Evolutionary conservation across 139 green algal genomes (phyloP).

Genomic region (Diplosphaera chodatii): DNA sequence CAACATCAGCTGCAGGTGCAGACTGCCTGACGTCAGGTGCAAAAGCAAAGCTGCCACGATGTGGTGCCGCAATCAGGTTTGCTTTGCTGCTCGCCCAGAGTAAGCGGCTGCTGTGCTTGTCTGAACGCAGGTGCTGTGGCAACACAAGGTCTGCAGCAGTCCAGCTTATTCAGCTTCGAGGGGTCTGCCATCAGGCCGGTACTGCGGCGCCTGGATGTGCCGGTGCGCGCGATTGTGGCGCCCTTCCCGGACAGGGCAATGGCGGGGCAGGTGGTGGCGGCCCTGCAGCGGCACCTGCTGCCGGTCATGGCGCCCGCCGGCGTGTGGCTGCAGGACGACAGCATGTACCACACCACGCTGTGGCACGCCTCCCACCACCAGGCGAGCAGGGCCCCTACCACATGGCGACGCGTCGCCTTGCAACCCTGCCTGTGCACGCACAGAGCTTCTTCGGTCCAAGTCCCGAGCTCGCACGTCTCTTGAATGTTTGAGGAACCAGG

Average conservation of each 20-base stretch:
- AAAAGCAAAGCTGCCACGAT: no score
- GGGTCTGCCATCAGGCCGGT: constrained; percentile 6
- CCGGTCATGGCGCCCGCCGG: constrained; percentile 24
- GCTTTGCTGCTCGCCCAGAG: not conserved
- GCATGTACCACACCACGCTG: constrained; percentile 54
- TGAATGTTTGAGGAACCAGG: no score
- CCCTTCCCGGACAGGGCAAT: constrained; percentile 30
- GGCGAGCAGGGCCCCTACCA: not conserved
- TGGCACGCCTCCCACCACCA: constrained; percentile 57
- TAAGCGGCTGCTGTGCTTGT: not conserved
- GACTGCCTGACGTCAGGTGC: no score
- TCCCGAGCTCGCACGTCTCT: no score
- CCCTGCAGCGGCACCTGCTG: constrained; percentile 23
- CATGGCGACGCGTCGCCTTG: not conserved
- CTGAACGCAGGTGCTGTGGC: not conserved
- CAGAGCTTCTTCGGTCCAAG: not conserved
- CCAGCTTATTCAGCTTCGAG: constrained; percentile 27
- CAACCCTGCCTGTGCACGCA: not conserved
- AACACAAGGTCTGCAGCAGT: constrained; percentile 37
- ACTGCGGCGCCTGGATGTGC: constrained; percentile 18
- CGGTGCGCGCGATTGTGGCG: constrained; percentile 51
- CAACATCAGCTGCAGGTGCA: not conserved
- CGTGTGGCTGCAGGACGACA: constrained; percentile 55
- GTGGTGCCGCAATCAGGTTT: no score
- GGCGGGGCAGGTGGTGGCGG: constrained; percentile 8